Evolutionary conservation across 2,329 filamentous ascomycete genomes (phyloP).

Genomic region (Dothistroma pini): DNA sequence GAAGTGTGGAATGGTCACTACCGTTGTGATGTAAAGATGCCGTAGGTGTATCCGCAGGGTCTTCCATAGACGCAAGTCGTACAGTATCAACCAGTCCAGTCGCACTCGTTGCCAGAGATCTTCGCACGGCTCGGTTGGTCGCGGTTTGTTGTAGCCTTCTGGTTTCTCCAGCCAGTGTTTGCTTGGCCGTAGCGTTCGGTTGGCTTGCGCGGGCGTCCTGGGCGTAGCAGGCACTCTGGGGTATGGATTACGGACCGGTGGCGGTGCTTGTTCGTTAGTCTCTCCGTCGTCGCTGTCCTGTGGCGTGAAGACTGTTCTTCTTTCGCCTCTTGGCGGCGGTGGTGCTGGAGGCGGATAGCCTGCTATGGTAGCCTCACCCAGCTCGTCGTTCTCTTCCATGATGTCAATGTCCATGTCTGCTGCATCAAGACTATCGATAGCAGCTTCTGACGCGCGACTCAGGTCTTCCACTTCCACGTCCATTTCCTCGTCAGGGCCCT

Average conservation of each 20-base stretch:
- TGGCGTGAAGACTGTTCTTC: conserved; percentile 28
- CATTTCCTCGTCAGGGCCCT: conserved; percentile 44
- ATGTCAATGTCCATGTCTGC: conserved; percentile 51
- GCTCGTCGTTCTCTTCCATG: conserved; percentile 53
- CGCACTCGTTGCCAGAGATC: conserved; percentile 86
- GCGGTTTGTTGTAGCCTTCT: conserved; percentile 52
- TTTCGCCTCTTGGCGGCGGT: conserved; percentile 40
- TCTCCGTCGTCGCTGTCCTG: conserved; percentile 37
- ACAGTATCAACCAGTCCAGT: conserved; percentile 90
- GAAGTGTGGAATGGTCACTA: conserved; percentile 93
- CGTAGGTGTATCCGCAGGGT: conserved; percentile 85
- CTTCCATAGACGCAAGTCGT: conserved; percentile 96
- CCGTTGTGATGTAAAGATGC: conserved; percentile 92
- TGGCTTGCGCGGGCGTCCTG: conserved; percentile 37
- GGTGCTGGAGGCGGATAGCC: conserved; percentile 69
- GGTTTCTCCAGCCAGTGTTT: conserved; percentile 86
- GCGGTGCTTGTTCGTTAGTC: conserved; percentile 50
- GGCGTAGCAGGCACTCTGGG: conserved; percentile 79
- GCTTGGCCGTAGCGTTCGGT: conserved; percentile 59
- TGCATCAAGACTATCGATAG: conserved; percentile 30
- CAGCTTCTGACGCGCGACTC: conserved; percentile 37
- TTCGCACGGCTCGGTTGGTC: conserved; percentile 64
- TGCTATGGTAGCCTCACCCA: conserved; percentile 75
- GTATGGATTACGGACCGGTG: conserved; percentile 25
- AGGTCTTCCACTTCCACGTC: conserved; percentile 39